Conservation (phyloP, 2,329 filamentous ascomycete species). For the Aspergillus udagawae region DNA sequence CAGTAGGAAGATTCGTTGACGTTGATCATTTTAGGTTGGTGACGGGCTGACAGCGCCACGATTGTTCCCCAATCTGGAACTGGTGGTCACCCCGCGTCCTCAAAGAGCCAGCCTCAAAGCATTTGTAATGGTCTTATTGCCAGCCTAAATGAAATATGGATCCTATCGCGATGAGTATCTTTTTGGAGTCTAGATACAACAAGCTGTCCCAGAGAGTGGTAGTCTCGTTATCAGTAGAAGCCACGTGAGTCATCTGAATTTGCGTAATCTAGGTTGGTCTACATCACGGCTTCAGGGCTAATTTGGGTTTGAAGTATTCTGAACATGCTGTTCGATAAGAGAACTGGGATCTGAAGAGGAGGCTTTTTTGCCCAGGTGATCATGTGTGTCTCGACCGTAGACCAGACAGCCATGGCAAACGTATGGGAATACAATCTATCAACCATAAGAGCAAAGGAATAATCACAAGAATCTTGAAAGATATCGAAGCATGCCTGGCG, state of each 20-base stretch:
- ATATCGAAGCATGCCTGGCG: slow-evolving; percentile 4
- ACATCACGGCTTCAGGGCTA: too few species aligned
- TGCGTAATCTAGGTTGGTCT: not conserved
- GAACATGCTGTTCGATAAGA: not conserved
- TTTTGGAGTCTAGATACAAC: not conserved
- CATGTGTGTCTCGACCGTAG: not conserved
- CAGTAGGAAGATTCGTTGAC: not conserved
- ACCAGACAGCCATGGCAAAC: not conserved
- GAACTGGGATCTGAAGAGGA: not conserved
- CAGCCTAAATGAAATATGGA: not conserved
- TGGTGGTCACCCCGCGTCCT: not conserved
- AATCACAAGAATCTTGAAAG: slow-evolving; percentile 1
- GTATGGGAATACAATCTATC: slow-evolving; percentile 5
- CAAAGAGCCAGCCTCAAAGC: not conserved
- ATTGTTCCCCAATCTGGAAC: not conserved
- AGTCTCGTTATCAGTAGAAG: not conserved
- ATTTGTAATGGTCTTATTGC: not conserved
- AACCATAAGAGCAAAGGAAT: slow-evolving; percentile 3
- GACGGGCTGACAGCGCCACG: not conserved
- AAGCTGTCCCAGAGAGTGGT: not conserved
- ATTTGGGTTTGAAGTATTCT: not conserved
- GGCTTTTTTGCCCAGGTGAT: not conserved
- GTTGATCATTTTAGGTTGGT: not conserved
- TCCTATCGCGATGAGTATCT: not conserved
- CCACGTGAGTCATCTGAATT: not conserved